Base-by-base conservation (phyloP, 148 eudicot species). In the Arctostaphylos glauca region DNA sequence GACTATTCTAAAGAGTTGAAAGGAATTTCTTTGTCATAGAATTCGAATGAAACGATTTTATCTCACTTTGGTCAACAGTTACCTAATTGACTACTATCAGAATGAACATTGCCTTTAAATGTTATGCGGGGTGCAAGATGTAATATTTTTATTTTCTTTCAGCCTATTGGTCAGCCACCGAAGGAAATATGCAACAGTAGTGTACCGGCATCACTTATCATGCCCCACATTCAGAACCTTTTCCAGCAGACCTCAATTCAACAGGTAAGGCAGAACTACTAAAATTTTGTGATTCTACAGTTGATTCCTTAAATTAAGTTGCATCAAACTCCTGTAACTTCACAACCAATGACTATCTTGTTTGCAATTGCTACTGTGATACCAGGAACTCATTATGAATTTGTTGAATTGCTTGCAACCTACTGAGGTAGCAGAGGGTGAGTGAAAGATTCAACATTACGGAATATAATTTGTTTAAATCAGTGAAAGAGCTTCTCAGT, bases 161-260 rank as follows among this genome's bases (percentile, higher is more conserved):
- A 95, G 98, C 90, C 91, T 72, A 18, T 88, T 55, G 83, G 84
- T 84, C 97, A 81, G 80, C 81, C 87, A 21, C 79, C 89, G 18
- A 93, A 87, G 88, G 98, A 96, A 54, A 66, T 74, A 54, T 77
- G 86, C 83, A 86, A 81, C 84, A 83, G 89, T 76, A 89, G 78
- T 78, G 52, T 89, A 56, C 88, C 97, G 73, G 83, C 92, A 38
- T 89, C 98, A 71, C 59, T 92, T 86, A 92, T 96, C 76, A 84
- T 94, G 92, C 95, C 94, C 80, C 95, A 92, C 87, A 97, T 96
- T 82, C 99, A 96, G 87, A 91, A 92, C 86, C 97, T 96, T 62
- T 89, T 88, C 80, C 99, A 93, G 86, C 98, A 96, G 89, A 93
- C 95, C 73, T 87, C 94, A 79, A 76, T 92, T 66, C 99, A 96